Evolutionary conservation across 1,284 basidiomycete genomes (phyloP).

Genomic region (Puccinia novopanici): DNA sequence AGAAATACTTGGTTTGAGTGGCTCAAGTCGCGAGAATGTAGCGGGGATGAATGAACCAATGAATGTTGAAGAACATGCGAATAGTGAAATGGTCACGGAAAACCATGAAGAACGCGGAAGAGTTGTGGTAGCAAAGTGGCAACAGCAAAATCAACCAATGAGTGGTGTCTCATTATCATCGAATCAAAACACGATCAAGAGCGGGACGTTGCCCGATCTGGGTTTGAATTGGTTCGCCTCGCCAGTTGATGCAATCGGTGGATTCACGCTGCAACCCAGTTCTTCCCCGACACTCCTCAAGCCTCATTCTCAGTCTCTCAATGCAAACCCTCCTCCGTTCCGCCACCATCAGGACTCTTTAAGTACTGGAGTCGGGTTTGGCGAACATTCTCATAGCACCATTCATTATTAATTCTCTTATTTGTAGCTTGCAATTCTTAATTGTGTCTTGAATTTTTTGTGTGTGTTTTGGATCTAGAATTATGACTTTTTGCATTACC

Average conservation of each 20-base stretch:
- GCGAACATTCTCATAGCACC: neutral
- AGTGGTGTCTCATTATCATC: neutral
- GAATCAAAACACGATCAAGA: neutral
- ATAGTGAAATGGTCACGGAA: neutral
- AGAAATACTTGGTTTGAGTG: slow-evolving; percentile 20
- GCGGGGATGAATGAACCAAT: neutral
- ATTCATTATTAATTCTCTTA: neutral
- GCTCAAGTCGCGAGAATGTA: neutral
- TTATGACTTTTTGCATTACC: neutral
- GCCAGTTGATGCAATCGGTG: neutral
- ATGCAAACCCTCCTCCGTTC: neutral
- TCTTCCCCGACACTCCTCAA: neutral
- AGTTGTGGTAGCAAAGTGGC: neutral
- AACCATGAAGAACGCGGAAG: slow-evolving; percentile 12
- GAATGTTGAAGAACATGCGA: neutral
- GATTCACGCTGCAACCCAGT: neutral
- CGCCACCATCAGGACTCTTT: neutral
- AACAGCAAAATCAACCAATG: neutral
- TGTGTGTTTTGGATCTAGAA: neutral
- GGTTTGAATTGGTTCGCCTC: slow-evolving; percentile 10
- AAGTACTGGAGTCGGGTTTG: neutral
- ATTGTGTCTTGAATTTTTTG: neutral
- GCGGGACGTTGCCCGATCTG: neutral
- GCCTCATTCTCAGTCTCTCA: neutral
- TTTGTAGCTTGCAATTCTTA: neutral